phyloP scores from a whole-genome alignment of 441 rosid genomes.

The Adansonia rubrostipa region DNA sequence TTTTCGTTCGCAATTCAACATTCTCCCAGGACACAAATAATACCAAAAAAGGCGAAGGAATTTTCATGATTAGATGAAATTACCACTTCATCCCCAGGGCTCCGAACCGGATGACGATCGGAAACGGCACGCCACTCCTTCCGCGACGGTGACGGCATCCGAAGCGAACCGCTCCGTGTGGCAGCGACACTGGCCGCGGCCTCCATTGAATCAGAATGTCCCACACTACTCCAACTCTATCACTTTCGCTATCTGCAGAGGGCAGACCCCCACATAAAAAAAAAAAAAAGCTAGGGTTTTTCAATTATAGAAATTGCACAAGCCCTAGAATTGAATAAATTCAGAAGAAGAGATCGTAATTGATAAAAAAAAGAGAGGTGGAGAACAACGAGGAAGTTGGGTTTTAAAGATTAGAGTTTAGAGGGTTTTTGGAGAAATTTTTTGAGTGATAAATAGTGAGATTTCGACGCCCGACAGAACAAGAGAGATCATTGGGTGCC shows the following conservation, averaged over 20 bases:
- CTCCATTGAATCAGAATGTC: slow-evolving; percentile 61
- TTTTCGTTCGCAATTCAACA: neutral
- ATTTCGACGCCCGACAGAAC: slow-evolving; percentile 13
- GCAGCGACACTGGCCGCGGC: slow-evolving; percentile 67
- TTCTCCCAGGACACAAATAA: slow-evolving; percentile 29
- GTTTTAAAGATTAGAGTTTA: slow-evolving; percentile 32
- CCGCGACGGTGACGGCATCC: slow-evolving; percentile 59
- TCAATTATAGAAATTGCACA: neutral
- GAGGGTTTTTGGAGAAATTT: slow-evolving; percentile 40
- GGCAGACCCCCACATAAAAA: slow-evolving; percentile 29
- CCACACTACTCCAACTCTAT: slow-evolving; percentile 33
- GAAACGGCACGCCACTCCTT: slow-evolving; percentile 97
- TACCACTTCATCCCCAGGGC: slow-evolving; percentile 61
- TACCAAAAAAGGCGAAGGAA: neutral
- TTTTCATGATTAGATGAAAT: slow-evolving; percentile 6
- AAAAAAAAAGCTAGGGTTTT: slow-evolving; percentile 40
- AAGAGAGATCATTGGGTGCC: slow-evolving; percentile 31
- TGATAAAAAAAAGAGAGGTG: neutral
- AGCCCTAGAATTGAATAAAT: slow-evolving; percentile 34
- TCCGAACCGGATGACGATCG: slow-evolving; percentile 69
- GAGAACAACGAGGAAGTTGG: slow-evolving; percentile 14
- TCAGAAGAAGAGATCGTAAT: neutral
- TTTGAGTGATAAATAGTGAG: slow-evolving; percentile 8
- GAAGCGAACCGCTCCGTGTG: slow-evolving; percentile 69
- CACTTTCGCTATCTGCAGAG: slow-evolving; percentile 27